Conservation (phyloP, 352 stramenopile genomes). For the Elongisporangium undulatum region DNA sequence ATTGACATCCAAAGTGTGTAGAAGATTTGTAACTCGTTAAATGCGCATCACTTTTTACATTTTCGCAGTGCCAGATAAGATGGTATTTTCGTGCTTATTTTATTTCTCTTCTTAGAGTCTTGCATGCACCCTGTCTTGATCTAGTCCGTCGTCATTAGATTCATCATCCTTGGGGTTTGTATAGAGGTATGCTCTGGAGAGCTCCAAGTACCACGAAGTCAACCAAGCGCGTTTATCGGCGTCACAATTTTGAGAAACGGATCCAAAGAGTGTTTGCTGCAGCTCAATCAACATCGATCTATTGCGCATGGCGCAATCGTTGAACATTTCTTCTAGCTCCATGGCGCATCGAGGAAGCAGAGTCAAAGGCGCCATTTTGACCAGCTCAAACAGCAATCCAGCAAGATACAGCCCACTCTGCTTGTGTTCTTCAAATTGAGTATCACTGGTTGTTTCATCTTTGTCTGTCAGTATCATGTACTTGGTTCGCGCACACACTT, state of each 20-base stretch:
- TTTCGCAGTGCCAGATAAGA: not conserved
- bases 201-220: slow-evolving; percentile 52
- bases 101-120: not conserved
- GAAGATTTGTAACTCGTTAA: not conserved
- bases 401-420: slow-evolving; percentile 38
- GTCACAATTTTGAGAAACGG: slow-evolving; percentile 53
- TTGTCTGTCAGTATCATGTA: not conserved
- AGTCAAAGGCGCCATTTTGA: slow-evolving; percentile 57
- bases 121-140: not conserved
- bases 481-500: slow-evolving; percentile 3
- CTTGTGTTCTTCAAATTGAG: not conserved
- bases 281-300: slow-evolving; percentile 18
- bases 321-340: slow-evolving; percentile 37
- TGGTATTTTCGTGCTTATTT: too few species aligned
- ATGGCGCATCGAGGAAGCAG: slow-evolving; percentile 27
- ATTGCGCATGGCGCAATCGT: slow-evolving; percentile 10
- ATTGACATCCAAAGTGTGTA: not conserved
- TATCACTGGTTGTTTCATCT: not conserved
- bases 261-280: slow-evolving; percentile 33
- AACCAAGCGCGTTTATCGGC: slow-evolving; percentile 59
- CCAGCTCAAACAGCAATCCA: slow-evolving; percentile 49
- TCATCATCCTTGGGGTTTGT: not conserved
- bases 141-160: not conserved
- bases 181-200: slow-evolving; percentile 28
- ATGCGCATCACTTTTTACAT: not conserved